Percentiles rank a stretch among this genome's conserved stretches.
Conservation (phyloP, 805 yeast species). For the Saturnispora ahearnii region DNA sequence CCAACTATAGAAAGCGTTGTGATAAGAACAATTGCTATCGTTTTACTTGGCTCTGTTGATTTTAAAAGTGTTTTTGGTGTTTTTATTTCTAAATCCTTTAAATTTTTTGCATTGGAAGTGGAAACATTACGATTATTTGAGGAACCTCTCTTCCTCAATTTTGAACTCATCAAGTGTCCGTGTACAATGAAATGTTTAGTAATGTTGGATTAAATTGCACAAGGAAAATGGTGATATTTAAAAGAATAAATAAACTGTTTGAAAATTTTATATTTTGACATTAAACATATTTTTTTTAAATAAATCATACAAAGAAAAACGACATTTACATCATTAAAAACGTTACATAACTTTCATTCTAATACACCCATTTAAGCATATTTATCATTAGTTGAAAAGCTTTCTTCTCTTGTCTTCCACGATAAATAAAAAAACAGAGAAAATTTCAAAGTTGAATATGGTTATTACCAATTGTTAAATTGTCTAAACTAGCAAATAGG, state of each 20-base stretch:
- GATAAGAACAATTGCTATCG: neutral
- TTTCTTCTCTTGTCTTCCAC: neutral
- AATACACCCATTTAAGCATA: neutral
- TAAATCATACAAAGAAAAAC: neutral
- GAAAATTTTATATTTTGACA: neutral
- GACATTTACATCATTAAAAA: neutral
- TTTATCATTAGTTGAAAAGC: neutral
- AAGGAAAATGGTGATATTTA: too few relatives aligned
- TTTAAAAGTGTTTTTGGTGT: neutral
- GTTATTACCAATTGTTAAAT: constrained; percentile 6
- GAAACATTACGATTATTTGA: neutral
- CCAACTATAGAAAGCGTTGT: neutral
- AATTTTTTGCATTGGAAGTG: neutral
- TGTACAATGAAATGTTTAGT: neutral
- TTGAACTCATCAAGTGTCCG: neutral
- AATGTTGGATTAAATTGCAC: too few relatives aligned
- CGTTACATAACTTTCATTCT: neutral
- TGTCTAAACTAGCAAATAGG: constrained; percentile 7
- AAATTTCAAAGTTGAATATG: constrained; percentile 6
- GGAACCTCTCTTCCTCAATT: neutral
- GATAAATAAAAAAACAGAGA: neutral
- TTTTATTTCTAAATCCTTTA: neutral
- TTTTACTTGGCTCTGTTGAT: neutral
- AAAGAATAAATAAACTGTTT: neutral
- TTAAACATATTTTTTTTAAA: neutral